phyloP scores from a whole-genome alignment of 2,329 filamentous ascomycete species.

The Lecanicillium sp. region DNA sequence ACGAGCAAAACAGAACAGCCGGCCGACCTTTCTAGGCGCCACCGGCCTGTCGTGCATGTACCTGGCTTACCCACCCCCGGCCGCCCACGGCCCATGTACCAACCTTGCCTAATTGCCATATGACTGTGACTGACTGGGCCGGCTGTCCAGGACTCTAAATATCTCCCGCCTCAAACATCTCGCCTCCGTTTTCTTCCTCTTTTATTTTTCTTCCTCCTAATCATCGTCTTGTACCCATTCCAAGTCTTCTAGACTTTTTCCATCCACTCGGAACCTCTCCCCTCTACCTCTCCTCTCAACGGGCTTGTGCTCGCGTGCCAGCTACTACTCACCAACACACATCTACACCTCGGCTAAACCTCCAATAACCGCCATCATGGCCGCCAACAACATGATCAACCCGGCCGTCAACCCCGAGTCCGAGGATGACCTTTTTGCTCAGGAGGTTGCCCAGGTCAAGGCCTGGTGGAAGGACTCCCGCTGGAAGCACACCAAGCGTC shows the following conservation, averaged over 20 bases:
- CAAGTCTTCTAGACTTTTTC: constrained; percentile 5
- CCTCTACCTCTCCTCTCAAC: background rate
- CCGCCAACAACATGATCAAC: constrained; percentile 57
- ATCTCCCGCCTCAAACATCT: constrained; percentile 14
- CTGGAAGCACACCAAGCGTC: constrained; percentile 88
- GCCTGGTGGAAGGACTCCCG: constrained; percentile 89
- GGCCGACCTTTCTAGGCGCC: constrained; percentile 9
- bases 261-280: background rate
- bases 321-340: background rate
- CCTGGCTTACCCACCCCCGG: background rate
- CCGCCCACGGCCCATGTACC: background rate
- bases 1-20: constrained; percentile 11
- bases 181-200: constrained; percentile 11
- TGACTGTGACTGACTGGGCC: constrained; percentile 10
- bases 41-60: background rate
- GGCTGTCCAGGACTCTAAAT: constrained; percentile 18
- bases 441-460: constrained; percentile 84
- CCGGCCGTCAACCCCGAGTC: constrained; percentile 47
- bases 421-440: constrained; percentile 64
- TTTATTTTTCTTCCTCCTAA: constrained; percentile 16
- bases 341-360: constrained; percentile 10
- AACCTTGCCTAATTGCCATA: background rate
- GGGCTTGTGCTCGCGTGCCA: background rate
- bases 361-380: constrained; percentile 38
- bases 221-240: constrained; percentile 7